These are phyloP conservation scores for Saturnispora dispora DNA, from an alignment of 805 yeast genomes.

Conservation along the genomic window DNA sequence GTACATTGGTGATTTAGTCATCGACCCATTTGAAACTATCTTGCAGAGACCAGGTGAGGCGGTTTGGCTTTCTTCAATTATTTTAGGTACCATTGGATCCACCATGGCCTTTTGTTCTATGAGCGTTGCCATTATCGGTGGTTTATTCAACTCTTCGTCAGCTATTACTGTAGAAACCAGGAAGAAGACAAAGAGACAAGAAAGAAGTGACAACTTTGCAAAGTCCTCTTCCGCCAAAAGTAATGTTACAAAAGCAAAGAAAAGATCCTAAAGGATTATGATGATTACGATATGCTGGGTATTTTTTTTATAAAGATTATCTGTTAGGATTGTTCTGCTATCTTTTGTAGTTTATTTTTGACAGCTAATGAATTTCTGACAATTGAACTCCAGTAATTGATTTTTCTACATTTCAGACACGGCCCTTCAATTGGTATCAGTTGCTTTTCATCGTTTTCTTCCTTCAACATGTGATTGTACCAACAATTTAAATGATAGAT, in stretches of 20 bases:
- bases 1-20: conserved; percentile 31
- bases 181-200: background rate
- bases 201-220: background rate
- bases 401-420: conserved; percentile 18
- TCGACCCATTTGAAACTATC: conserved; percentile 38
- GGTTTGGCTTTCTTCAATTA: conserved; percentile 35
- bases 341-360: background rate
- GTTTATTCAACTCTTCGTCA: conserved; percentile 11
- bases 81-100: conserved; percentile 34
- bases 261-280: conserved; percentile 12
- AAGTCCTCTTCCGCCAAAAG: conserved; percentile 17
- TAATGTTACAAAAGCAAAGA: conserved; percentile 23
- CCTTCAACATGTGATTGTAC: conserved; percentile 15
- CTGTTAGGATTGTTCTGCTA: background rate
- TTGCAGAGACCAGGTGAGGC: conserved; percentile 42
- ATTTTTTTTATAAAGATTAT: background rate
- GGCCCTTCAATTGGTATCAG: conserved; percentile 22
- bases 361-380: conserved; percentile 17
- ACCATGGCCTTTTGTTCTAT: conserved; percentile 35
- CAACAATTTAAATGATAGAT: conserved; percentile 31
- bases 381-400: conserved; percentile 24
- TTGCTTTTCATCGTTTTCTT: conserved; percentile 8
- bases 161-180: conserved; percentile 1
- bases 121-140: conserved; percentile 13
- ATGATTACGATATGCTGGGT: background rate